phyloP scores from a whole-genome alignment of 306 rosid genomes.

The Acmispon strigosus region DNA sequence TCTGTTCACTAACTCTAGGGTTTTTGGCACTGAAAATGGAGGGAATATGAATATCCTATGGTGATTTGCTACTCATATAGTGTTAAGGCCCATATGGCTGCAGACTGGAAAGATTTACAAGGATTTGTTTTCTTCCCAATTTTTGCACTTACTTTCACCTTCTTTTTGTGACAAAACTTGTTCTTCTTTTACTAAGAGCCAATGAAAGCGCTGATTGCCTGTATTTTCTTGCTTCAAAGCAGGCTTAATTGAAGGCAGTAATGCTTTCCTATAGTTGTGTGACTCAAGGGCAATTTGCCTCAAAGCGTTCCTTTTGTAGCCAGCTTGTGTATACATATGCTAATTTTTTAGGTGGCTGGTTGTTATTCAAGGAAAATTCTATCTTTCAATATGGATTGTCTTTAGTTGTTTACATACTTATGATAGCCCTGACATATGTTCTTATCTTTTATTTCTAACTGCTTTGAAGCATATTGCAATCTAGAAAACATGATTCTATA shows the following conservation, averaged over 20 bases:
- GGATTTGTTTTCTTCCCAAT: not conserved
- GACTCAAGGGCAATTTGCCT: not conserved
- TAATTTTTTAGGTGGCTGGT: slow-evolving; percentile 12
- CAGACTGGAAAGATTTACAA: not conserved
- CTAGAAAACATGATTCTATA: not conserved
- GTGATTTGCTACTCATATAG: not conserved
- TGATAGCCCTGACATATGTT: not conserved
- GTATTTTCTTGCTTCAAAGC: slow-evolving; percentile 1
- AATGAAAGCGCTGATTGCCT: not conserved
- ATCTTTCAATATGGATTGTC: not conserved
- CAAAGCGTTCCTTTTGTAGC: not conserved
- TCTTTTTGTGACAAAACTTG: not conserved
- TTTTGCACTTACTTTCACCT: not conserved
- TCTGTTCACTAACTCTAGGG: not conserved
- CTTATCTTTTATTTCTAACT: not conserved
- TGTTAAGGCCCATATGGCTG: not conserved
- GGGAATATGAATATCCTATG: not conserved
- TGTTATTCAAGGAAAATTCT: not conserved
- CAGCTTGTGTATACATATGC: not conserved
- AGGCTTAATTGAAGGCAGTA: not conserved
- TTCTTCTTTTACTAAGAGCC: not conserved
- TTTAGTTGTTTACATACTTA: slow-evolving; percentile 10
- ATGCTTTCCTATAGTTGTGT: not conserved
- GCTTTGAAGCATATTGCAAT: not conserved
- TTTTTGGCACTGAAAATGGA: not conserved